Base-by-base conservation (phyloP, 805 yeast genomes). In the Candida yuanshanica region DNA sequence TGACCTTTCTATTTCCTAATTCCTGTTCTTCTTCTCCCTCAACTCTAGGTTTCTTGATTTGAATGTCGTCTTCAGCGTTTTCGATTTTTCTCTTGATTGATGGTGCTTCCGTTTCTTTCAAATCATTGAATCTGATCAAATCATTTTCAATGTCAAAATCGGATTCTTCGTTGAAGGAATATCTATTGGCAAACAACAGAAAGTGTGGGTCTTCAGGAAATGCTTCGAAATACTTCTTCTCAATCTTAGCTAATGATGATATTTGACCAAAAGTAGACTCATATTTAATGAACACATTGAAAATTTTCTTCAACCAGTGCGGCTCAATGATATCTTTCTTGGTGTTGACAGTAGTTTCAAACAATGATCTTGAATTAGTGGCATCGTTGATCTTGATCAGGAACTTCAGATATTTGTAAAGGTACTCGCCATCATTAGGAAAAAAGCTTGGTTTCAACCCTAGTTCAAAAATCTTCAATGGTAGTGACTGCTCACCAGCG, bases 231-330 rank as follows among this genome's bases (percentile, higher is more conserved):
- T 73, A 89, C 46, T 95, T 73, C 42, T 68, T 70, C 47, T 85
- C 89, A 35, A 91, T 70, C 37, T 76, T 70, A 36, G 72, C 65
- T 6, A 89, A 79, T 12, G 85, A 82, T 35, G 75, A 73, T 18
- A 85, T 61, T 49, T 83, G 89, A 26, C 91, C 86, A 55, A 75
- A 80, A 40, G 72, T 73, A 2, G 83, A 69, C 47, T 90, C 95
- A 56, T 81, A 82, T 37, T 72, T 66, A 36, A 85, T 72, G 62
- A 83, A 85, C 35, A 71, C 65, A 40, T 75, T 75, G 51, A 72
- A 79, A 29, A 83, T 64, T 31, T 63, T 64, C 39, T 70, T 65
- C 46, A 77, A 53, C 39, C 68, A 65, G 7, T 56, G 59, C 4
- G 53, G 34, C 18, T 55, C 51, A 21, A 60, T 39, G 29, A 55